Percentiles rank a stretch among this genome's conserved stretches.
These are phyloP conservation scores for Boletus fagicola DNA, from an alignment of 768 basidiomycete species.

Conservation along the genomic window DNA sequence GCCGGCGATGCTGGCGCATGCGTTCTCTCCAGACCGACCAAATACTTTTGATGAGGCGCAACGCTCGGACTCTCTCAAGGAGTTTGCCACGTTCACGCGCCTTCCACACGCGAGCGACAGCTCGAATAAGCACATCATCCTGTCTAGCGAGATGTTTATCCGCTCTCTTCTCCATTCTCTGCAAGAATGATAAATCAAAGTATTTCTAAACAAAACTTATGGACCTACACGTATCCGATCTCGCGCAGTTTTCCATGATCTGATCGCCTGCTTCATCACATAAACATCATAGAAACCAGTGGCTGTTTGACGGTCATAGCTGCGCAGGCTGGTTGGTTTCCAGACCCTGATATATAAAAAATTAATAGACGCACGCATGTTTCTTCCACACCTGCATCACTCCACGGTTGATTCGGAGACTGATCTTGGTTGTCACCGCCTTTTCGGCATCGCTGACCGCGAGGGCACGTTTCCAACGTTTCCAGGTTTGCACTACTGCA, in stretches of 20 bases:
- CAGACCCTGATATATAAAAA: neutral
- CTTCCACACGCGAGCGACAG: constrained; percentile 63
- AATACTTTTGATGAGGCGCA: constrained; percentile 44
- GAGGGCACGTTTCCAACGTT: constrained; percentile 52
- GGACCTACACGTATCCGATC: constrained; percentile 50
- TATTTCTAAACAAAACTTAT: neutral
- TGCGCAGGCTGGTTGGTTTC: constrained; percentile 26
- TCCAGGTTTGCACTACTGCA: constrained; percentile 46
- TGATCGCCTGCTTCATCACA: constrained; percentile 46
- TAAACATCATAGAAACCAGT: constrained; percentile 40
- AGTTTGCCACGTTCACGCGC: constrained; percentile 61
- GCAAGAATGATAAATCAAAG: constrained; percentile 15
- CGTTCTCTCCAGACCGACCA: constrained; percentile 53
- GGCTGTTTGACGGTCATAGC: constrained; percentile 45
- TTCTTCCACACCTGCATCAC: constrained; percentile 57
- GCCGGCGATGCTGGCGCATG: constrained; percentile 37
- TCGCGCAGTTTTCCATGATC: constrained; percentile 54
- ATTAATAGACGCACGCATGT: constrained; percentile 44
- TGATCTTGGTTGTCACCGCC: constrained; percentile 42
- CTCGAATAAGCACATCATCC: constrained; percentile 56
- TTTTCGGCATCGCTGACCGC: constrained; percentile 47
- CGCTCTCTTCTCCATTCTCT: constrained; percentile 59
- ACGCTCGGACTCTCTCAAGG: constrained; percentile 50
- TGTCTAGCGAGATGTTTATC: constrained; percentile 55
- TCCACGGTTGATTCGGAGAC: constrained; percentile 47